Evolutionary conservation across 768 basidiomycete genomes (phyloP), one percentile per base, ranked within the genome.

Genomic region (Cystoderma amianthinum): DNA sequence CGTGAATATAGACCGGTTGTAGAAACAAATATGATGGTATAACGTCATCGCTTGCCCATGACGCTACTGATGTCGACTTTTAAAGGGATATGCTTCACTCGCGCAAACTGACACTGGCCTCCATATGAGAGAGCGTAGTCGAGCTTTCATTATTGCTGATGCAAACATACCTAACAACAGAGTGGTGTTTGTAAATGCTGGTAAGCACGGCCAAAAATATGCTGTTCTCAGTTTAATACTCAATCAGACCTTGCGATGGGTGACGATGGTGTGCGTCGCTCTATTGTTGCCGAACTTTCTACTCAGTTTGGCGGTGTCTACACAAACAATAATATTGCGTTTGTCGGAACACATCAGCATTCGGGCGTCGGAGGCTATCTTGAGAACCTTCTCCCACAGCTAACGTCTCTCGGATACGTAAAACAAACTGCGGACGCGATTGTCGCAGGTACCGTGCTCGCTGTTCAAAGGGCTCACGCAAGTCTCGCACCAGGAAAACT

Each of bases 11-110:
- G 80, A 16, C 82, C 85, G 3, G 76, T 86, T 13, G 84, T 87
- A 4, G 84, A 89, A 65, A 88, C 85, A 13, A 86, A 85, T 47
- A 83, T 87, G 80, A 85, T 86, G 83, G 82, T 78, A 56, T 36
- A 60, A 46, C 22, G 19, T 21, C 23, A 18, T 35, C 38, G 24
- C 33, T 35, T 21, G n/a, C n/a, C n/a, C n/a, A n/a, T n/a, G n/a
- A n/a, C n/a, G n/a, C n/a, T n/a, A n/a, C n/a, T n/a, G n/a, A n/a
- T n/a, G n/a, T n/a, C n/a, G n/a, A 33, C 16, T 41, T 43, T 22
- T 38, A 22, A 42, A 83, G 80, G 85, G 86, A 5, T 88, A 86
- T 56, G 85, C 83, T 3, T 68, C 62, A 2, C 52, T 80, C 5
- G 53, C 65, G 1, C 86, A 90, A 56, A 79, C 74, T 2, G 83